Base-by-base conservation (phyloP, 2,329 filamentous ascomycete genomes). In the Fusarium praegraminearum region DNA sequence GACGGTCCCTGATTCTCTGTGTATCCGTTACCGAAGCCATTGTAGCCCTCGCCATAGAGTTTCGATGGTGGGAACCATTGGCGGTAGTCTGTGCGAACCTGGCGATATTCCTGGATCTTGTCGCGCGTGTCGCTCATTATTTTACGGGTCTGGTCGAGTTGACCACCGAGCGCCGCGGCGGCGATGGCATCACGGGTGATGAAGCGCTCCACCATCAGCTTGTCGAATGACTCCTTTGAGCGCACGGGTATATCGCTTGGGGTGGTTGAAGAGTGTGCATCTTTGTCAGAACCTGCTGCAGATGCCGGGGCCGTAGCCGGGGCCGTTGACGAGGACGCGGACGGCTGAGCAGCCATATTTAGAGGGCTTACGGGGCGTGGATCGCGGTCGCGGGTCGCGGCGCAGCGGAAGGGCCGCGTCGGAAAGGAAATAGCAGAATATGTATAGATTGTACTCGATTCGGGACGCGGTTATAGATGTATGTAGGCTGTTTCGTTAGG, bases 11-110 rank as follows among this genome's bases (percentile, higher is more conserved):
- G 85, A 64, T 84, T 83, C 75, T 94, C 93, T 32, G 95, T 98
- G 74, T 89, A 85, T 65, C 92, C 91, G 82, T 98, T 98, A 70
- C 93, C 95, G 76, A 91, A 97, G 45, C 94, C 95, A 76, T 88
- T 90, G 78, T 97, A 99, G 57, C 96, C 96, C 73, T 85, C 88
- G 80, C 85, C 91, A 81, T 84, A 93, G 65, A 89, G 84, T 71
- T 82, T 85, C 71, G 82, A 84, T 2, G 87, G 83, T 5, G 86
- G 84, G 60, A 88, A 90, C 77, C 81, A 86, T 47, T 80, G 80
- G 63, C 86, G 84, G 73, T 85, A 87, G 11, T 87, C 84, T 67
- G 79, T 82, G 65, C 86, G 83, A 46, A 93, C 77, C 50, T 84
- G 80, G 62, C 88, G 84, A 83, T 95, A 93, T 76, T 93, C 90